phyloP scores from a whole-genome alignment of 495 filamentous ascomycete species.

The Pyrenopolyporus hunteri region DNA sequence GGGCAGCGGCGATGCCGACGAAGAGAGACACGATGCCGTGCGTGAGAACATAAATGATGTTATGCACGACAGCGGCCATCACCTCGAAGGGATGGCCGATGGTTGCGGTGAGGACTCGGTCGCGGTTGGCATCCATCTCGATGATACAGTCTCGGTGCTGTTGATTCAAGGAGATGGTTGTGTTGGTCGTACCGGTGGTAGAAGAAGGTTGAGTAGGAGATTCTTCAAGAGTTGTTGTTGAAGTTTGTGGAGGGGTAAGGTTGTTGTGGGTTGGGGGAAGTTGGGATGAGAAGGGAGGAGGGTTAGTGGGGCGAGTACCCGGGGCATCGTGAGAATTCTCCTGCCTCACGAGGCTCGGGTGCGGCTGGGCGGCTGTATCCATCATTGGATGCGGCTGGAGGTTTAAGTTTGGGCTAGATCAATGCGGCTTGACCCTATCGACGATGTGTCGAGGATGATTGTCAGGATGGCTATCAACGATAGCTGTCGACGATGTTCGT shows the following conservation, averaged over 20 bases:
- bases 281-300: background rate
- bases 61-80: background rate
- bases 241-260: background rate
- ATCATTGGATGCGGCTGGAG: too few species aligned
- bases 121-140: slow-evolving; percentile 14
- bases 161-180: background rate
- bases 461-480: too few species aligned
- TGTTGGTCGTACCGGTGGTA: background rate
- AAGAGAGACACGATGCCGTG: background rate
- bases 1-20: background rate
- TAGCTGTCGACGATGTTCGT: too few species aligned
- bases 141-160: slow-evolving; percentile 5
- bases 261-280: background rate
- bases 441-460: too few species aligned
- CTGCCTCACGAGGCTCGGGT: too few species aligned
- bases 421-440: too few species aligned
- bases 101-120: background rate
- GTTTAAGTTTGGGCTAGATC: too few species aligned
- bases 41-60: background rate
- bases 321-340: background rate
- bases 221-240: slow-evolving; percentile 1
- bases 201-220: background rate
- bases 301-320: background rate
- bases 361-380: too few species aligned
- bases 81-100: background rate